A percentile compares a stretch with the other conserved stretches of the same genome.
Conservation (phyloP, 768 basidiomycete species). For the Botryobasidium botryosum region DNA sequence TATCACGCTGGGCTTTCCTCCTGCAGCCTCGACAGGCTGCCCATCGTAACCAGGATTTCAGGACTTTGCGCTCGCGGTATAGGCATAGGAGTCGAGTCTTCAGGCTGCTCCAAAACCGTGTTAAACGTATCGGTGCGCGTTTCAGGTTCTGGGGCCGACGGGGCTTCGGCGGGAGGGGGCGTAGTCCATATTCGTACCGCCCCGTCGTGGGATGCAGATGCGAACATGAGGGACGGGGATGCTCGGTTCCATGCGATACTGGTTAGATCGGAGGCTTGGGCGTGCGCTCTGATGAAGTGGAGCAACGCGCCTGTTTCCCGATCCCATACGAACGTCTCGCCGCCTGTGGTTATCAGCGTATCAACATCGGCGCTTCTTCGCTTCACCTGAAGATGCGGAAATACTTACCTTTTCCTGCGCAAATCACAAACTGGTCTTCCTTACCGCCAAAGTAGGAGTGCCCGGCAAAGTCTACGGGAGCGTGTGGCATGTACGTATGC, state of each 20-base stretch:
- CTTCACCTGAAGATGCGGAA: no score
- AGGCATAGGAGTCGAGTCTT: no score
- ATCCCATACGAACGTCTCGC: slow-evolving; percentile 78
- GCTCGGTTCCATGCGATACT: slow-evolving; percentile 68
- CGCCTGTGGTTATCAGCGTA: no score
- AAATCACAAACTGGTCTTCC: slow-evolving; percentile 61
- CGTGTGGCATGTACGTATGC: slow-evolving; percentile 61
- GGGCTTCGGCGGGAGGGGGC: no score
- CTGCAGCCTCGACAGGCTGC: no score
- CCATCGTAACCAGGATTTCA: no score
- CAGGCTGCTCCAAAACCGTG: no score
- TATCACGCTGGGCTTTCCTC: no score
- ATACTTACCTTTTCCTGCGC: slow-evolving; percentile 67
- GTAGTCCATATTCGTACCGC: slow-evolving; percentile 50
- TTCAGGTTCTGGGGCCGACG: no score
- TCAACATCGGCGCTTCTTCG: no score
- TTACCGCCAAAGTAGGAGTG: slow-evolving; percentile 69
- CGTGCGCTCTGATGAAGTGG: slow-evolving; percentile 48
- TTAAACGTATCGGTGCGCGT: no score
- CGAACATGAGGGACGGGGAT: slow-evolving; percentile 38
- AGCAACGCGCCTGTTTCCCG: slow-evolving; percentile 52
- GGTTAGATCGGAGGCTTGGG: slow-evolving; percentile 45
- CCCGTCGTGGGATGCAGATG: slow-evolving; percentile 65
- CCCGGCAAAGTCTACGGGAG: slow-evolving; percentile 56
- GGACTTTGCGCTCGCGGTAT: no score